phyloP scores from a whole-genome alignment of 495 filamentous ascomycete species.

The Penicillium psychrofluorescens region DNA sequence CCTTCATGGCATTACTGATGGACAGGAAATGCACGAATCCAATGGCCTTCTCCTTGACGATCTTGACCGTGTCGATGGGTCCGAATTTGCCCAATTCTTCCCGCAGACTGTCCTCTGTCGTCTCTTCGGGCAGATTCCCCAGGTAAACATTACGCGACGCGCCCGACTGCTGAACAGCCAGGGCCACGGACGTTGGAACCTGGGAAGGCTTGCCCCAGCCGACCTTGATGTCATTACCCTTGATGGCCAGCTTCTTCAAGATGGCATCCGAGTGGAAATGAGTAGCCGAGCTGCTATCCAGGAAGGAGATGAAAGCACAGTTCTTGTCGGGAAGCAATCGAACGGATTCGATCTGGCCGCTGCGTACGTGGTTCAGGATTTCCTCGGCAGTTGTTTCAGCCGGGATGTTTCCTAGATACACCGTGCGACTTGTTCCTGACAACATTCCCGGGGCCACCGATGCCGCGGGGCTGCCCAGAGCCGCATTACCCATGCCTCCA shows the following conservation, averaged over 20 bases:
- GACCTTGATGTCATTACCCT: slow-evolving; percentile 98
- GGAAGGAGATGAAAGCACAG: slow-evolving; percentile 98
- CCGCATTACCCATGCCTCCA: slow-evolving; percentile 49
- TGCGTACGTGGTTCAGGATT: slow-evolving; percentile 92
- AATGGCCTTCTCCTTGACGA: slow-evolving; percentile 96
- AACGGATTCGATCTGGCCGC: slow-evolving; percentile 97
- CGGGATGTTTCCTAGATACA: slow-evolving; percentile 96
- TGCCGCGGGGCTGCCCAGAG: slow-evolving; percentile 55
- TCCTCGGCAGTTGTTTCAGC: slow-evolving; percentile 97
- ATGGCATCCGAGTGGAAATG: slow-evolving; percentile 99
- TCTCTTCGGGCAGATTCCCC: slow-evolving; percentile 85
- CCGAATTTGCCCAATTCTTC: slow-evolving; percentile 97
- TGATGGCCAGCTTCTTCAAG: slow-evolving; percentile 96
- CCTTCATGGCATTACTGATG: slow-evolving; percentile 97
- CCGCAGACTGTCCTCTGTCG: slow-evolving; percentile 82
- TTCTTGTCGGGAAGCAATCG: slow-evolving; percentile 96
- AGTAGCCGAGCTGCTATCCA: slow-evolving; percentile 92
- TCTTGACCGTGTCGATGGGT: slow-evolving; percentile 93
- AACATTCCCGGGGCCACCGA: slow-evolving; percentile 73
- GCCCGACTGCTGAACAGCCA: slow-evolving; percentile 94
- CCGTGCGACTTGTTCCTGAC: slow-evolving; percentile 88
- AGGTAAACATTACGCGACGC: slow-evolving; percentile 98
- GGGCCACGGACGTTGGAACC: slow-evolving; percentile 91
- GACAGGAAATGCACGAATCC: slow-evolving; percentile 97
- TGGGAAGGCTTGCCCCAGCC: slow-evolving; percentile 99